A percentile compares a stretch with the other conserved stretches of the same genome.
These are phyloP conservation scores for Boletus edulis DNA, from an alignment of 768 basidiomycete genomes.

Conservation along the genomic window DNA sequence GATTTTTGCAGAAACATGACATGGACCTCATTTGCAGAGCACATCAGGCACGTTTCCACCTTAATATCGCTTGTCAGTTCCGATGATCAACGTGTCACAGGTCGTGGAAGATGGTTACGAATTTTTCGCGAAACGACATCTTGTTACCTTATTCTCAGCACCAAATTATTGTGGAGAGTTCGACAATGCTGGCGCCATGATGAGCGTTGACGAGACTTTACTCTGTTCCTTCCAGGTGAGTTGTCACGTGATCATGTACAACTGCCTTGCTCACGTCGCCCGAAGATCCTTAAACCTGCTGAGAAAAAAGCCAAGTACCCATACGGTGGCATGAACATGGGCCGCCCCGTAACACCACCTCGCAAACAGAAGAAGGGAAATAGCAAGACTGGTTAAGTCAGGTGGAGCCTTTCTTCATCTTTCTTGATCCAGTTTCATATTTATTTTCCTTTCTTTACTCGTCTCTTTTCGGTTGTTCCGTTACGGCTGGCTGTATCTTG, in stretches of 20 bases:
- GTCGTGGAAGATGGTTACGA: conserved; percentile 99
- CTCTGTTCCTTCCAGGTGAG: conserved; percentile 96
- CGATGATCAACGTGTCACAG: conserved; percentile 36
- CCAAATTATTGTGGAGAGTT: conserved; percentile 97
- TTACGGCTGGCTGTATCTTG: conserved; percentile 29
- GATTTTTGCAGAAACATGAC: conserved; percentile 99
- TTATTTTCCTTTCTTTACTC: conserved; percentile 30
- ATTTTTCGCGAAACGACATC: conserved; percentile 96
- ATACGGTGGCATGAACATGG: conserved; percentile 83
- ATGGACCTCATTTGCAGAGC: conserved; percentile 99
- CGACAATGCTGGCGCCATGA: conserved; percentile 99
- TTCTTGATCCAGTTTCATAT: conserved; percentile 26
- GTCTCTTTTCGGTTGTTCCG: conserved; percentile 24
- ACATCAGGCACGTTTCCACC: conserved; percentile 72
- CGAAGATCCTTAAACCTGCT: conserved; percentile 94
- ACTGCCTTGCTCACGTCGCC: neutral
- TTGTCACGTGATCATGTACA: conserved; percentile 10
- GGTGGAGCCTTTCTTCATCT: conserved; percentile 27
- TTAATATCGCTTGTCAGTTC: neutral
- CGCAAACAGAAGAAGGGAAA: conserved; percentile 98
- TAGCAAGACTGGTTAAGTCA: conserved; percentile 55
- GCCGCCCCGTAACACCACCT: conserved; percentile 89
- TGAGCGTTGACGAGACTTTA: conserved; percentile 97
- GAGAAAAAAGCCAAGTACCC: conserved; percentile 98
- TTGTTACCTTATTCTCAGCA: conserved; percentile 96